These are phyloP conservation scores for Gardenia jasminoides DNA, from an alignment of 257 asterid species.

Conservation along the genomic window DNA sequence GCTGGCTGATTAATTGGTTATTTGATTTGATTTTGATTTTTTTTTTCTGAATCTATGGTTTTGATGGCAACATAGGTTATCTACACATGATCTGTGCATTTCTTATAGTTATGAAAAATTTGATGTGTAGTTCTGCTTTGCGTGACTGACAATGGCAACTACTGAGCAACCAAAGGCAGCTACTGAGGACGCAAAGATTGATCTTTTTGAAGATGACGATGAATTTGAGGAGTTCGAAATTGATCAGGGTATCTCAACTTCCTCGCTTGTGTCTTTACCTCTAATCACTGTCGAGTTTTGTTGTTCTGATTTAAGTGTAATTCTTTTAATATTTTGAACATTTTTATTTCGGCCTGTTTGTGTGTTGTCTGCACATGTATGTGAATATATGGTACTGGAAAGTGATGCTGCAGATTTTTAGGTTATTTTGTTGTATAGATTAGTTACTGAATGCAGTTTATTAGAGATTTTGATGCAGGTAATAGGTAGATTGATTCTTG, in stretches of 20 bases:
- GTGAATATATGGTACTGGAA: not conserved
- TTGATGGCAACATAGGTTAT: too few species aligned
- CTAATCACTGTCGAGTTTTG: too few species aligned
- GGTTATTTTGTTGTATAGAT: not conserved
- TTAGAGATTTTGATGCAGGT: too few species aligned
- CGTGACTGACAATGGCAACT: constrained; percentile 46
- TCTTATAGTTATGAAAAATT: too few species aligned
- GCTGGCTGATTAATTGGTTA: too few species aligned
- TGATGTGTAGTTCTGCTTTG: not conserved
- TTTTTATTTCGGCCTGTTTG: not conserved
- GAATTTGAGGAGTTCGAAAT: constrained; percentile 86
- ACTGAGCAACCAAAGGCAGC: constrained; percentile 67
- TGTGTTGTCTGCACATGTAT: not conserved
- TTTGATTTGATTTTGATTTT: not conserved
- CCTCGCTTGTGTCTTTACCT: not conserved
- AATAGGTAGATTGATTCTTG: too few species aligned
- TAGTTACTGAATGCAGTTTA: not conserved
- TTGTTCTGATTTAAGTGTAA: not conserved
- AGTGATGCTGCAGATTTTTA: not conserved
- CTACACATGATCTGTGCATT: too few species aligned
- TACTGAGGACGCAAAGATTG: constrained; percentile 64
- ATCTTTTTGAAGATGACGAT: constrained; percentile 83
- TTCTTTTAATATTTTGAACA: not conserved
- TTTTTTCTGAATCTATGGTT: not conserved
- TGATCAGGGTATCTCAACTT: constrained; percentile 43